Conservation (phyloP, 441 rosid species). For the Corymbia citriodora region DNA sequence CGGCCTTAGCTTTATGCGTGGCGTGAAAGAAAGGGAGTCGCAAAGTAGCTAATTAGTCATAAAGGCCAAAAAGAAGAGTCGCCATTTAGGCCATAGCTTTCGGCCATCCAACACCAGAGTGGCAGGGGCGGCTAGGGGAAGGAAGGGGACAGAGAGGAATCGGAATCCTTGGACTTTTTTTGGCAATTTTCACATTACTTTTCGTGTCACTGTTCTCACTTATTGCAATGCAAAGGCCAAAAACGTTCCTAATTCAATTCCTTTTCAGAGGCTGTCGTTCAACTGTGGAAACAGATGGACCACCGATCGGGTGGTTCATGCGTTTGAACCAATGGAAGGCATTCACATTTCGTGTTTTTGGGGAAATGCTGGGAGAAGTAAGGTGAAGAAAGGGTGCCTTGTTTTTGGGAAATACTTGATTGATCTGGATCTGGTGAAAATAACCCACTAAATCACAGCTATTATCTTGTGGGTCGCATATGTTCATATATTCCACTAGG, state of each 20-base stretch:
- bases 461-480: neutral
- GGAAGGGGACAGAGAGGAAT: neutral
- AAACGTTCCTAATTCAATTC: neutral
- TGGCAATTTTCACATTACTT: neutral
- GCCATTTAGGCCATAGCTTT: neutral
- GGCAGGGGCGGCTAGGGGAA: neutral
- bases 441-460: neutral
- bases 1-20: neutral
- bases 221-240: neutral
- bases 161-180: neutral
- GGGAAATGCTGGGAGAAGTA: neutral
- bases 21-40: neutral
- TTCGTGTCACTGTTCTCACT: neutral
- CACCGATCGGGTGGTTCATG: neutral
- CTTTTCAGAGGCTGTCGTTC: neutral
- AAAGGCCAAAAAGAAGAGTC: neutral
- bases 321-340: neutral
- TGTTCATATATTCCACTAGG: neutral
- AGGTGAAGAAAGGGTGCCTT: neutral
- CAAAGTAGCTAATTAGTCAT: neutral
- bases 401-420: neutral
- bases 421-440: too few species aligned
- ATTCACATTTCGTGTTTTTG: neutral
- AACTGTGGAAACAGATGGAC: neutral
- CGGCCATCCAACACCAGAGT: neutral